A percentile compares a stretch with the other conserved stretches of the same genome.
phyloP scores from a whole-genome alignment of 352 stramenopile species.

The Globisporangium recalcitrans region DNA sequence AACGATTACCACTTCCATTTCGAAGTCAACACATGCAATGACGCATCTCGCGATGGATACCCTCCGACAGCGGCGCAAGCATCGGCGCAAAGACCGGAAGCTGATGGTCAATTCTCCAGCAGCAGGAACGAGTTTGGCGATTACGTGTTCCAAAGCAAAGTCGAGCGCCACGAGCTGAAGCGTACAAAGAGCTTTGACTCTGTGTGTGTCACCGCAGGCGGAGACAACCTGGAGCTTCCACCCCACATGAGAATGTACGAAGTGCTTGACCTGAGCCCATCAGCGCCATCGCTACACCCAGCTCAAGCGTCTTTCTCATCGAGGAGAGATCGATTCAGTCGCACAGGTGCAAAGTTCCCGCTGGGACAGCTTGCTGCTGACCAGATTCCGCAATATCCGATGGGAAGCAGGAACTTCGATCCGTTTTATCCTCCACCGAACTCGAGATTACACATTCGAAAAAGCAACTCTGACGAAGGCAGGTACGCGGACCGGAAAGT shows the following conservation, averaged over 20 bases:
- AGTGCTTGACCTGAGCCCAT: slow-evolving; percentile 40
- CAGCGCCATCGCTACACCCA: slow-evolving; percentile 30
- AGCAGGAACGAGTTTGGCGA: not conserved
- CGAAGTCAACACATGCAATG: not conserved
- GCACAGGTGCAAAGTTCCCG: slow-evolving; percentile 5
- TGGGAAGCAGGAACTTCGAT: not conserved
- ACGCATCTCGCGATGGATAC: not conserved
- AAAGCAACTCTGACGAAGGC: slow-evolving; percentile 18
- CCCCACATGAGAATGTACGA: slow-evolving; percentile 45
- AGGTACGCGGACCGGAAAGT: slow-evolving; percentile 3
- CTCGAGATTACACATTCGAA: slow-evolving; percentile 5
- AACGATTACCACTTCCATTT: slow-evolving; percentile 8
- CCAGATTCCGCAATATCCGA: not conserved
- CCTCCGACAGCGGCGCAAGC: not conserved
- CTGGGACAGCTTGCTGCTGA: slow-evolving; percentile 1
- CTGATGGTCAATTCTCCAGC: not conserved
- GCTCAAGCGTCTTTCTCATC: slow-evolving; percentile 7
- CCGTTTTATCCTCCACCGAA: not conserved
- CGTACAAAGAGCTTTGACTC: slow-evolving; percentile 55
- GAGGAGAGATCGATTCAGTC: slow-evolving; percentile 14
- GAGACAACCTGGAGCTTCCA: slow-evolving; percentile 25
- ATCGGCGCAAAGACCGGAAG: not conserved
- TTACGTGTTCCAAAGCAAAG: not conserved
- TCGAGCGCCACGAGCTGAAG: slow-evolving; percentile 14
- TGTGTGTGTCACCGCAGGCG: slow-evolving; percentile 17